Percentiles rank a stretch among this genome's conserved stretches.
phyloP scores from a whole-genome alignment of 2,329 filamentous ascomycete species.

The Cytospora piceicola region DNA sequence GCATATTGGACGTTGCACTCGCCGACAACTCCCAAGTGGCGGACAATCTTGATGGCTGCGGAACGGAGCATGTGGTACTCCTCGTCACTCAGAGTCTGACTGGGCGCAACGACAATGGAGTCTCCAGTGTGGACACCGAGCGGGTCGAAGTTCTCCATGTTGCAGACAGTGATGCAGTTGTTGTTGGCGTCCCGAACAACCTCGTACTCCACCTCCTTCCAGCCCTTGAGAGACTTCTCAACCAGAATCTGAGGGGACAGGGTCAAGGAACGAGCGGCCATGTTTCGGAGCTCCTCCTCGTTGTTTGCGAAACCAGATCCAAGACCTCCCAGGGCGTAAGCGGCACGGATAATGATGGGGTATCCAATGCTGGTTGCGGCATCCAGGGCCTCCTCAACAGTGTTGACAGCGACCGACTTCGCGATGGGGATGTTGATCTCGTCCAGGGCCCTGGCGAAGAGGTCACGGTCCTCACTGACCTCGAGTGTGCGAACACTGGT shows the following conservation, averaged over 20 bases:
- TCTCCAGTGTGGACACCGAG: constrained; percentile 98
- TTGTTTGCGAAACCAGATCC: constrained; percentile 96
- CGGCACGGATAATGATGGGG: constrained; percentile 96
- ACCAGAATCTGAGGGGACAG: constrained; percentile 95
- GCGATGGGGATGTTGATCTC: constrained; percentile 98
- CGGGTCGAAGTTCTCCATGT: constrained; percentile 99
- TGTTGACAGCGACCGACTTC: constrained; percentile 89
- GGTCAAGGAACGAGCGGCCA: constrained; percentile 90
- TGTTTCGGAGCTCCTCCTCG: constrained; percentile 87
- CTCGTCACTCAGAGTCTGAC: constrained; percentile 93
- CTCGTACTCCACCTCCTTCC: constrained; percentile 99
- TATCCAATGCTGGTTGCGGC: constrained; percentile 89
- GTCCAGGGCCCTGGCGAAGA: constrained; percentile 93
- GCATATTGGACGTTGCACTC: constrained; percentile 99
- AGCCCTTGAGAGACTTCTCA: constrained; percentile 98
- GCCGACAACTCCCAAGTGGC: constrained; percentile 94
- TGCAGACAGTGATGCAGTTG: constrained; percentile 99
- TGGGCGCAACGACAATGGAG: constrained; percentile 96
- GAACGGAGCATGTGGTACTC: constrained; percentile 99
- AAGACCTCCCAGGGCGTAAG: constrained; percentile 93
- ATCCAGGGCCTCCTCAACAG: constrained; percentile 87
- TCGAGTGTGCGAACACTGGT: constrained; percentile 94
- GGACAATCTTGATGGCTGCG: constrained; percentile 94
- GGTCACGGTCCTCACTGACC: constrained; percentile 92
- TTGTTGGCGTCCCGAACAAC: constrained; percentile 93